A percentile compares a stretch with the other conserved stretches of the same genome.
These are phyloP conservation scores for Cutaneotrichosporon curvatum DNA, from an alignment of 1,284 basidiomycete species.

Conservation along the genomic window DNA sequence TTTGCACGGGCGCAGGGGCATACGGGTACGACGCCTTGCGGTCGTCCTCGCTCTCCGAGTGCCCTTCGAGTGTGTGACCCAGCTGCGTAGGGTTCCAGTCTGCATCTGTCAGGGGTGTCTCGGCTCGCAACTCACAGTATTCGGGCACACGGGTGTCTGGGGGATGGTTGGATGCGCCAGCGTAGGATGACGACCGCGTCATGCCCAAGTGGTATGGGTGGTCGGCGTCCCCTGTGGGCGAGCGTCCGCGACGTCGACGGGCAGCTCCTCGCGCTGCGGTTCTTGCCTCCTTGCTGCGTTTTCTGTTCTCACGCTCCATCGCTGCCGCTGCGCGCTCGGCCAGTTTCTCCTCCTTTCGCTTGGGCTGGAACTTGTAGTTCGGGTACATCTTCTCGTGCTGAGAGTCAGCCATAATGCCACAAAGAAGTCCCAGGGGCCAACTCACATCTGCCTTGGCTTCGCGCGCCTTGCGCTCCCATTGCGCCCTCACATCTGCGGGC, in stretches of 20 bases:
- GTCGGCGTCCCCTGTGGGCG: not conserved
- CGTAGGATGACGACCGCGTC: not conserved
- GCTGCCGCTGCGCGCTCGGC: conserved; percentile 36
- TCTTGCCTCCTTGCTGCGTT: not conserved
- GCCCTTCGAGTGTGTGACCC: not conserved
- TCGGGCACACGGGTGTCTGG: not conserved
- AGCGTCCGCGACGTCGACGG: not conserved
- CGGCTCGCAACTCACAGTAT: not conserved
- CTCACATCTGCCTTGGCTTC: conserved; percentile 56
- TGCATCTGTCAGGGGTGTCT: not conserved
- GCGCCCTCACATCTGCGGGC: conserved; percentile 49
- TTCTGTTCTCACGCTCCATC: not conserved
- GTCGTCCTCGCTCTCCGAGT: not conserved
- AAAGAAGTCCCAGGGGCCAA: conserved; percentile 1
- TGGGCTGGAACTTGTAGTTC: conserved; percentile 63
- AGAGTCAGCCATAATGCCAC: not conserved
- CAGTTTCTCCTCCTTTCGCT: conserved; percentile 60
- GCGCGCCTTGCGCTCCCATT: conserved; percentile 67
- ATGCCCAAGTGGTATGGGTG: not conserved
- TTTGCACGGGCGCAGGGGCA: too few species aligned
- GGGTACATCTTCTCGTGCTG: conserved; percentile 59
- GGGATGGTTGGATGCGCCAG: not conserved
- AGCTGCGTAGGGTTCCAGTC: not conserved
- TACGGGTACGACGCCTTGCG: not conserved
- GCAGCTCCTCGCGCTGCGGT: not conserved